Conservation (phyloP, 768 basidiomycete species). For the Chalciporus sphaerocephalus region DNA sequence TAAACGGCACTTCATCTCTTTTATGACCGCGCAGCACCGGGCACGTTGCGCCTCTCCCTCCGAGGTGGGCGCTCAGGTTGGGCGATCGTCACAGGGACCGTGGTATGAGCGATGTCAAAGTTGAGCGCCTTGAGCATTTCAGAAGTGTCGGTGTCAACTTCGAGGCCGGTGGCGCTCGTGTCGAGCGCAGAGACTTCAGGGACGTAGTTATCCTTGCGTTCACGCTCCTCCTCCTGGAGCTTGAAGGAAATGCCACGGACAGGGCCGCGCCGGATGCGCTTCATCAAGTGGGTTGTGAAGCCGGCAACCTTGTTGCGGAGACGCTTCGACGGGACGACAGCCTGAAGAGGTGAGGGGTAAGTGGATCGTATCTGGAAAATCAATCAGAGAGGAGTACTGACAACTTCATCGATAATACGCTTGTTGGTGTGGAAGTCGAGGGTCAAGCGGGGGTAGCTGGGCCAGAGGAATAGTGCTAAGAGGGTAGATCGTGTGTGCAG, state of each 20-base stretch:
- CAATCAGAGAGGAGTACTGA: slow-evolving; percentile 37
- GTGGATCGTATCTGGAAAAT: neutral
- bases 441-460: slow-evolving; percentile 95
- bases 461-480: neutral
- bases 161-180: slow-evolving; percentile 64
- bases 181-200: slow-evolving; percentile 97
- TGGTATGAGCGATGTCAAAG: slow-evolving; percentile 84
- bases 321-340: slow-evolving; percentile 95
- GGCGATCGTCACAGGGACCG: slow-evolving; percentile 60
- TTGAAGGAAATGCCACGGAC: slow-evolving; percentile 99
- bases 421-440: slow-evolving; percentile 99
- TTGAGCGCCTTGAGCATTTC: slow-evolving; percentile 88
- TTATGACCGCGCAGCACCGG: slow-evolving; percentile 64
- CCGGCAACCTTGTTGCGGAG: slow-evolving; percentile 99
- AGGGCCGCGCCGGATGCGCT: slow-evolving; percentile 97
- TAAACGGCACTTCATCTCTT: neutral
- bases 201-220: slow-evolving; percentile 99
- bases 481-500: neutral
- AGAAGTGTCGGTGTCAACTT: slow-evolving; percentile 93
- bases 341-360: slow-evolving; percentile 39
- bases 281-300: slow-evolving; percentile 99
- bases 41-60: slow-evolving; percentile 74
- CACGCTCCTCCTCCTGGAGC: slow-evolving; percentile 98
- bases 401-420: slow-evolving; percentile 96
- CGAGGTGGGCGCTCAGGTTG: slow-evolving; percentile 67